Conservation (phyloP, 2,329 filamentous ascomycete species). For the Madurella fahalii region DNA sequence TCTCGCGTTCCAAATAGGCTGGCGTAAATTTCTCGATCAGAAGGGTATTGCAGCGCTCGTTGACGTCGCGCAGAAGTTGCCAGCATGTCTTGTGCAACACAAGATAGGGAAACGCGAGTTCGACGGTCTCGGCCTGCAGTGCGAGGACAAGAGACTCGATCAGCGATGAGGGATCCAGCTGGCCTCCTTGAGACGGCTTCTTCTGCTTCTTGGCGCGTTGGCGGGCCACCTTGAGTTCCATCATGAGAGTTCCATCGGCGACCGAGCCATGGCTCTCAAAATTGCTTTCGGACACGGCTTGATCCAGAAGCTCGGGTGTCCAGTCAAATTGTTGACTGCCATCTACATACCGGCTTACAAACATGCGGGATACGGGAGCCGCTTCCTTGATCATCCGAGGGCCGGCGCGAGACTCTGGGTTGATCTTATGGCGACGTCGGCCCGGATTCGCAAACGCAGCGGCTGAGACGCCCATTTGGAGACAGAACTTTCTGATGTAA, state of each 20-base stretch:
- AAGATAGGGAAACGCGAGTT: conserved; percentile 40
- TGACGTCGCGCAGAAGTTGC: conserved; percentile 34
- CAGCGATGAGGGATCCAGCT: conserved; percentile 27
- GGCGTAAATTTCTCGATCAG: conserved; percentile 33
- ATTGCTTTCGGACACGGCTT: conserved; percentile 33
- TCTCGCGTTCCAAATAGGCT: conserved; percentile 37
- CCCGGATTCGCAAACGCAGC: not conserved
- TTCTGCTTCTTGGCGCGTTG: conserved; percentile 12
- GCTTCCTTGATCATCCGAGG: conserved; percentile 31
- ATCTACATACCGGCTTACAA: conserved; percentile 32
- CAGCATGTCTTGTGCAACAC: conserved; percentile 39
- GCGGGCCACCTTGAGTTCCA: conserved; percentile 15
- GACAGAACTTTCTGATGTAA: conserved; percentile 35
- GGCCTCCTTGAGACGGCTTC: conserved; percentile 1
- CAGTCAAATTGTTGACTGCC: conserved; percentile 23
- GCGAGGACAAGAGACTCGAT: conserved; percentile 31
- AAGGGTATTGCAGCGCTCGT: conserved; percentile 28
- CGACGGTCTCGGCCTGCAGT: conserved; percentile 35
- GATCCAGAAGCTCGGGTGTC: conserved; percentile 33
- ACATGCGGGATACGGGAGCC: conserved; percentile 35
- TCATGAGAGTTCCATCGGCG: conserved; percentile 13
- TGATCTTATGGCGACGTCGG: not conserved
- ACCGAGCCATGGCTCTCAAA: conserved; percentile 17
- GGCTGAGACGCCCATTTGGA: conserved; percentile 35
- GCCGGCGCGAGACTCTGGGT: conserved; percentile 23